Percentiles rank a stretch among this genome's conserved stretches.
phyloP scores from a whole-genome alignment of 1,284 basidiomycete species.

The Tilletia horrida region DNA sequence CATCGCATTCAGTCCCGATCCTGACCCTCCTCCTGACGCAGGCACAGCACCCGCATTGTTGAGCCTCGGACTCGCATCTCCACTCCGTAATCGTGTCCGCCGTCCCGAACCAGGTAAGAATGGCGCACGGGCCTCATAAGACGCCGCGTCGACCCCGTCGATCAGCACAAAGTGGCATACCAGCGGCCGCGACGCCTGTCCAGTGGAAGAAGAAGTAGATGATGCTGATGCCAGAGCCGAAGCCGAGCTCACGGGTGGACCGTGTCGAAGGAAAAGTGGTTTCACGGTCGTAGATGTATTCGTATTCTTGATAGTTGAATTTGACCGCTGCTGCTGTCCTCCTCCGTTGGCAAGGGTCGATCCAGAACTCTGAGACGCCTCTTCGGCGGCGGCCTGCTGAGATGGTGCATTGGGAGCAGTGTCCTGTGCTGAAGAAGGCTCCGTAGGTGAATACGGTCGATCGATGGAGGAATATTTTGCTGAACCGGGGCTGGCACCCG shows the following conservation, averaged over 20 bases:
- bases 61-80: not conserved
- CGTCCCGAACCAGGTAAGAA: not conserved
- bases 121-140: not conserved
- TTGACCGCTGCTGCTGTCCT: not conserved
- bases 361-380: not conserved
- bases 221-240: too few relatives aligned
- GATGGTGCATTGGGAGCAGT: constrained; percentile 8
- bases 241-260: too few relatives aligned
- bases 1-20: not conserved
- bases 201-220: too few relatives aligned
- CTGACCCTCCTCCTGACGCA: too few relatives aligned
- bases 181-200: not conserved
- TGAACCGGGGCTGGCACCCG: not conserved
- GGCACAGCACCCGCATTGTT: not conserved
- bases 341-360: too few relatives aligned
- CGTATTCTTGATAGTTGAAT: not conserved
- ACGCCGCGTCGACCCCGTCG: constrained; percentile 23
- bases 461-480: constrained; percentile 21
- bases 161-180: constrained; percentile 26
- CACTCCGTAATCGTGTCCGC: not conserved
- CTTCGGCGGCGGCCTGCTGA: constrained; percentile 10
- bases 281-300: too few relatives aligned
- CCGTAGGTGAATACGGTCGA: constrained; percentile 36
- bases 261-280: too few relatives aligned
- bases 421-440: constrained; percentile 18